phyloP scores from a whole-genome alignment of 257 asterid species.

The Hygrophila difformis region DNA sequence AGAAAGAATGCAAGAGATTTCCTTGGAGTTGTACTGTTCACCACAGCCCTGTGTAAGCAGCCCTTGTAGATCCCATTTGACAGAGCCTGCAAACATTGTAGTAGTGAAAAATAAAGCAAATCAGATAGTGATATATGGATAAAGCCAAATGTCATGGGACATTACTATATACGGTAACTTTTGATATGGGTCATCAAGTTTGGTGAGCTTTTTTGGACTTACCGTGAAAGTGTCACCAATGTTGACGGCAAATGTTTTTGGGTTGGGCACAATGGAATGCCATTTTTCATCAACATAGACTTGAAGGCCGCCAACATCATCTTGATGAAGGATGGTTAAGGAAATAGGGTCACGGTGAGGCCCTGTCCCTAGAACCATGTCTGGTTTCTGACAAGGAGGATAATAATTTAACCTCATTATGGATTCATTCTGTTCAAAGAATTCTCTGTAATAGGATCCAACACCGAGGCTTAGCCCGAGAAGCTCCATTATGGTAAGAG shows the following conservation, averaged over 20 bases:
- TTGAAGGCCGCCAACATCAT: constrained; percentile 70
- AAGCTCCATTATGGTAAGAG: constrained; percentile 79
- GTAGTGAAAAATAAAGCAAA: no score
- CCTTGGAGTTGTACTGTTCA: constrained; percentile 62
- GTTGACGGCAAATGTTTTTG: constrained; percentile 69
- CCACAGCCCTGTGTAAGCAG: constrained; percentile 93
- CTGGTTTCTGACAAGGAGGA: constrained; percentile 77
- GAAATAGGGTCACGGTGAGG: constrained; percentile 96
- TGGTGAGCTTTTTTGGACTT: no score
- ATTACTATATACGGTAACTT: no score
- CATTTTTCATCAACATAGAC: constrained; percentile 74
- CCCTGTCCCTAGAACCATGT: constrained; percentile 70
- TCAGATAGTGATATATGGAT: fast-evolving
- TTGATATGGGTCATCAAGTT: no score
- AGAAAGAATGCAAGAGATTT: constrained; percentile 89
- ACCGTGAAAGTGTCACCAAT: constrained; percentile 97
- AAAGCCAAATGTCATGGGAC: no score
- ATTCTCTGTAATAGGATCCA: constrained; percentile 32
- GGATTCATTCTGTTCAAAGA: constrained; percentile 66
- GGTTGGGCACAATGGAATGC: constrained; percentile 54
- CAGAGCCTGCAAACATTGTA: constrained; percentile 44
- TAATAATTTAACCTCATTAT: constrained; percentile 85
- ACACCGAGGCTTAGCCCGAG: constrained; percentile 73
- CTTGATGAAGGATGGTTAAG: constrained; percentile 85
- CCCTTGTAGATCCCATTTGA: constrained; percentile 87